Evolutionary conservation across 2,329 filamentous ascomycete genomes (phyloP), one percentile per base, ranked within the genome.

Genomic region (Cytospora piceicola): DNA sequence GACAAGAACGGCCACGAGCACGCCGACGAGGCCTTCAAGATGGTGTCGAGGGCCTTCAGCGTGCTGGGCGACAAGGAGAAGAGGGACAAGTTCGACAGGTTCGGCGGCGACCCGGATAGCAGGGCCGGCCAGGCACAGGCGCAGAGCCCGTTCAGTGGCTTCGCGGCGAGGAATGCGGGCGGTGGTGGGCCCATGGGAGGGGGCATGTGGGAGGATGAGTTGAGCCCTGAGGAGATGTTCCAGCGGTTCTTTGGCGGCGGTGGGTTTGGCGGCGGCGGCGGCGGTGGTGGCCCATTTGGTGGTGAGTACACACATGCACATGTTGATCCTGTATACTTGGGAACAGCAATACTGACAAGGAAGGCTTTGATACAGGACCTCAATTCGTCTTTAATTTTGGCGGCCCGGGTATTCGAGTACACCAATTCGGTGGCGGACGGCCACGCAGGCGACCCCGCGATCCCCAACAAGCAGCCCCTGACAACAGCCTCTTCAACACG

Each of bases 1-100:
- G 95, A 99, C 83, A 99, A 99, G 83, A 99, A 99, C 83, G 94
- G 94, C 59, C 94, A 97, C 77, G 90, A 94, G 46, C 88, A 96
- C 67, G 94, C 95, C 63, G 95, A 97, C 76, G 95, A 99, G 81
- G 95, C 95, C 36, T 99, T 99, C 82, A 99, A 99, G 83, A 91
- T 97, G 91, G 93, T 99, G 29, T 91, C 92, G 73, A 86, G 93
- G 72, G 95, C 95, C 20, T 99, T 99, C 77, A 91, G 96, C 72
- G 88, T 98, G 61, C 82, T 99, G 58, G 94, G 93, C 68, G 95
- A 99, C 77, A 86, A 93, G 74, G 94, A 98, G 70, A 98, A 98
- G 87, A 90, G 93, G 75, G 84, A 90, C 20, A 93, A 91, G 77
- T 99, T 85, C 75, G 95, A 99, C 78, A 87, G 87, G 69, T 96